These are phyloP conservation scores for Candida lessepsii DNA, from an alignment of 805 yeast species.

Conservation along the genomic window DNA sequence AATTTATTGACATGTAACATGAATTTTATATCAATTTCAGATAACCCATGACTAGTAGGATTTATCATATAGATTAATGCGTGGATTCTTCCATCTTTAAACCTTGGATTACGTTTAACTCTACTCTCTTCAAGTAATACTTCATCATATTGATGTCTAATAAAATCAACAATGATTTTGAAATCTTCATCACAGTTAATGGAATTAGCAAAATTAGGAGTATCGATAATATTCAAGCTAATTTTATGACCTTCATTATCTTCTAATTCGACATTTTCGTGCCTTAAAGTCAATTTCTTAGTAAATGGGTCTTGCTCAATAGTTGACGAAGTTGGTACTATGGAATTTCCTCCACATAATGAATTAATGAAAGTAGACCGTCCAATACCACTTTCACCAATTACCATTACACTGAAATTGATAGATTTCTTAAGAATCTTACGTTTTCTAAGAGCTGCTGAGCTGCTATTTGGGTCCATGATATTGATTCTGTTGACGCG, in stretches of 20 bases:
- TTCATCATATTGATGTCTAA: conserved; percentile 81
- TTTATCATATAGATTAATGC: conserved; percentile 47
- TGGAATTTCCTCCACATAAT: conserved; percentile 77
- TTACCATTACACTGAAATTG: conserved; percentile 82
- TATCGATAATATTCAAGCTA: conserved; percentile 71
- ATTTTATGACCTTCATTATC: conserved; percentile 85
- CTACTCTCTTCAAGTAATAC: conserved; percentile 77
- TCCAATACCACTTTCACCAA: conserved; percentile 86
- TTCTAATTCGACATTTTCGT: conserved; percentile 79
- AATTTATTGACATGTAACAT: conserved; percentile 40
- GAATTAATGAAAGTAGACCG: conserved; percentile 92
- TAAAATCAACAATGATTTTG: conserved; percentile 69
- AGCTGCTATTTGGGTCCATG: conserved; percentile 22
- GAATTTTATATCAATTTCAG: conserved; percentile 42
- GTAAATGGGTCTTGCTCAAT: conserved; percentile 53
- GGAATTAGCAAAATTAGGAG: conserved; percentile 81
- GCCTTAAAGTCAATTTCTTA: conserved; percentile 59
- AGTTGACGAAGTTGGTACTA: conserved; percentile 70
- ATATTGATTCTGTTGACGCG: conserved; percentile 5
- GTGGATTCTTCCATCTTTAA: conserved; percentile 81
- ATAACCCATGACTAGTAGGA: conserved; percentile 46
- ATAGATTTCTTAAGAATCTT: conserved; percentile 80
- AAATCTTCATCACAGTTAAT: conserved; percentile 68
- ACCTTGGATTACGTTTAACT: conserved; percentile 80
- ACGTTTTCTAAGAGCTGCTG: conserved; percentile 53